Conservation (phyloP, 2,329 filamentous ascomycete genomes). For the Bretziella fagacearum region DNA sequence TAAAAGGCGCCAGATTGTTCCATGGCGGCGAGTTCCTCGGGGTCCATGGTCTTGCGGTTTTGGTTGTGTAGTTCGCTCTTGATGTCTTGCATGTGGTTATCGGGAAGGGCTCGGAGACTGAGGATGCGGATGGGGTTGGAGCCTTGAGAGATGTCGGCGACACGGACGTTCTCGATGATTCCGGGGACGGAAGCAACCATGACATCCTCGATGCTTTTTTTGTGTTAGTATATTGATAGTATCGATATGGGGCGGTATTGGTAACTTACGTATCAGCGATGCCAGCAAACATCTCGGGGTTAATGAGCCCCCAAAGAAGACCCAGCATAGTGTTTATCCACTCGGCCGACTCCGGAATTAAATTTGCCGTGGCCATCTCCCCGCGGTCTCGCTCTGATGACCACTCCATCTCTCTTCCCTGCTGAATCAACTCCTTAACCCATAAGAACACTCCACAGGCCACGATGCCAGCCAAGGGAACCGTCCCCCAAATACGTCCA, state of each 20-base stretch:
- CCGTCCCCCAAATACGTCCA: slow-evolving; percentile 55
- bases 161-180: slow-evolving; percentile 83
- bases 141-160: slow-evolving; percentile 88
- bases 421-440: slow-evolving; percentile 72
- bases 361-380: slow-evolving; percentile 67
- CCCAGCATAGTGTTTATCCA: slow-evolving; percentile 88
- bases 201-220: slow-evolving; percentile 44
- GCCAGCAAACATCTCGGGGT: slow-evolving; percentile 85
- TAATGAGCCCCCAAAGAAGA: slow-evolving; percentile 78
- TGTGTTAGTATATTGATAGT: slow-evolving; percentile 13
- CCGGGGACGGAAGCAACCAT: slow-evolving; percentile 92
- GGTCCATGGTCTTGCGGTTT: slow-evolving; percentile 66
- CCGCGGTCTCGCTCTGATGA: slow-evolving; percentile 70
- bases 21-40: slow-evolving; percentile 71
- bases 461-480: slow-evolving; percentile 56
- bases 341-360: slow-evolving; percentile 82
- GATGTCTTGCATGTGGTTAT: slow-evolving; percentile 62
- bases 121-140: slow-evolving; percentile 79
- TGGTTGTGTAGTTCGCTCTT: slow-evolving; percentile 66
- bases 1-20: slow-evolving; percentile 87
- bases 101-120: slow-evolving; percentile 65
- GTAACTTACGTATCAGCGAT: slow-evolving; percentile 59
- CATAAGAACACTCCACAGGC: slow-evolving; percentile 70
- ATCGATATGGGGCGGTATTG: not conserved
- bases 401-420: slow-evolving; percentile 76